Evolutionary conservation across 805 yeast species (phyloP).

Genomic region (Candida peoriensis): DNA sequence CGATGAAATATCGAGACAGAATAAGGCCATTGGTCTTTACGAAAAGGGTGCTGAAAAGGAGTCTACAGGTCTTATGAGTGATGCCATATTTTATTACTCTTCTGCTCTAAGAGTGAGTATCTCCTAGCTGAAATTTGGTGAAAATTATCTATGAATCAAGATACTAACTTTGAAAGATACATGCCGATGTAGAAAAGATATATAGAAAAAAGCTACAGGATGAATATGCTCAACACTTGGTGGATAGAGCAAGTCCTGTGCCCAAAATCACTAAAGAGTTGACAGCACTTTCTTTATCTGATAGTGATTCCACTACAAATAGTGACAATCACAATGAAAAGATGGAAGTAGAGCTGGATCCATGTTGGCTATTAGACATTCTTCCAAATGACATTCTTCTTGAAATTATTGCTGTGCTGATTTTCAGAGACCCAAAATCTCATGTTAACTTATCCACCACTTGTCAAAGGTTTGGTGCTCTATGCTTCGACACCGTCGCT

Average conservation of each 20-base stretch:
- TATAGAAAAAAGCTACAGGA: slow-evolving; percentile 56
- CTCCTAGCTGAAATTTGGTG: background rate
- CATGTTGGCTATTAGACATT: slow-evolving; percentile 36
- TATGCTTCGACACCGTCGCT: slow-evolving; percentile 49
- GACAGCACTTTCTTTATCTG: slow-evolving; percentile 1
- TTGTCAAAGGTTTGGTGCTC: slow-evolving; percentile 49
- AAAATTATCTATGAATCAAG: too few species aligned
- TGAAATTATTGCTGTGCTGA: slow-evolving; percentile 42
- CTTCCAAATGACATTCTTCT: slow-evolving; percentile 58
- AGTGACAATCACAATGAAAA: slow-evolving; percentile 19
- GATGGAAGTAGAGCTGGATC: slow-evolving; percentile 20
- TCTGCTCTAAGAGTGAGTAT: slow-evolving; percentile 55
- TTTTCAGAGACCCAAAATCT: slow-evolving; percentile 48
- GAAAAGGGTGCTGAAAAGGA: slow-evolving; percentile 72
- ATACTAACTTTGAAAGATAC: slow-evolving; percentile 11
- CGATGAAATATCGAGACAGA: slow-evolving; percentile 9
- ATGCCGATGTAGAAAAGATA: slow-evolving; percentile 56
- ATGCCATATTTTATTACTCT: slow-evolving; percentile 71
- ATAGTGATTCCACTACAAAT: background rate
- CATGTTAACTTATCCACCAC: slow-evolving; percentile 61
- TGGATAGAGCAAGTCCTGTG: slow-evolving; percentile 6
- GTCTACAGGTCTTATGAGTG: slow-evolving; percentile 69
- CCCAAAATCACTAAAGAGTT: slow-evolving; percentile 8
- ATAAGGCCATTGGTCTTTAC: slow-evolving; percentile 56
- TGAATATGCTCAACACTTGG: slow-evolving; percentile 29